Evolutionary conservation across 257 asterid genomes (phyloP), one percentile per base, ranked within the genome.

Genomic region (Cynanchum wilfordii): DNA sequence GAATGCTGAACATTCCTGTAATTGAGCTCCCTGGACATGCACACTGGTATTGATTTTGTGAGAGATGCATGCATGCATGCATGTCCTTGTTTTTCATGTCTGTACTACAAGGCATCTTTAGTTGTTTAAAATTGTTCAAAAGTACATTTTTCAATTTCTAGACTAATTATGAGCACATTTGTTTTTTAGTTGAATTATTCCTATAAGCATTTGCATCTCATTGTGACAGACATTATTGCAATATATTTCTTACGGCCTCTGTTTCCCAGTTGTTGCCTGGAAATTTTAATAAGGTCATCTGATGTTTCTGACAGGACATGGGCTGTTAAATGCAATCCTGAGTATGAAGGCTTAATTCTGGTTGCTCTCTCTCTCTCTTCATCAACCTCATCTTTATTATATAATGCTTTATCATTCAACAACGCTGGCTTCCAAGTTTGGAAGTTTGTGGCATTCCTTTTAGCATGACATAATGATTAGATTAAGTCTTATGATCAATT

Each of bases 11-110:
- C 55, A 72, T 79, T 79, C 99, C 98, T 30, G 86, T 90, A 73
- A 75, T 88, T 57, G 96, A 92, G 77, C 96, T 95, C 76, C 98
- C 96, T 69, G 99, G 98, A 72, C 99, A 95, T 81, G 86, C 96
- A 68, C 99, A 95, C 85, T 95, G 99, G 98, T 92, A 90, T 73
- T 40, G n/a, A 29, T 73, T 73, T 69, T 50, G 63, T 72, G 22
- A 11, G 59, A 27, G 19, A 68, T 58, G 63, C 47, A 69, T 30
- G 45, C 45, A 15, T 38, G 52, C 67, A 42, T 69, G n/a, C 65
- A 38, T 45, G 52, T 77, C 69, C 30, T 64, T 73, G 66, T 20
- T 30, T 79, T 71, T 69, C 49, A 45, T 45, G 20, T 81, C 58
- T 74, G 29, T 42, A 33, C 68, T 33, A 15, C 20, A 19, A 17